A percentile compares a stretch with the other conserved stretches of the same genome.
phyloP scores from a whole-genome alignment of 176 grass and related monocot species.

The Zea luxurians region DNA sequence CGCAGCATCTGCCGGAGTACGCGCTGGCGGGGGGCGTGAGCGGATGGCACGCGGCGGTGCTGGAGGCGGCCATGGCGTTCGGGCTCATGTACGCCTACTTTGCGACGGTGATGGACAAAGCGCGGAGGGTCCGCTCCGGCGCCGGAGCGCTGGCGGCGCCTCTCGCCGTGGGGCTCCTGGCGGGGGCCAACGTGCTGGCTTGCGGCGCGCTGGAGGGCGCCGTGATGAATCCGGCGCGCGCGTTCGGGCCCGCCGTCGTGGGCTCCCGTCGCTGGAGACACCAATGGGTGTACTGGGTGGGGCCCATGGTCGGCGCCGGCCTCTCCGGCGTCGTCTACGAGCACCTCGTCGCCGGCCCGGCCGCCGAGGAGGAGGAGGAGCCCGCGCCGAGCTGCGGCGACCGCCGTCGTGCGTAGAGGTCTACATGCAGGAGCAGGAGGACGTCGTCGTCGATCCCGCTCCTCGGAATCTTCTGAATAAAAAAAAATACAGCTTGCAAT shows the following conservation, averaged over 20 bases:
- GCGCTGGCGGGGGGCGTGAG: conserved; percentile 17
- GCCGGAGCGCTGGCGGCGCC: background rate
- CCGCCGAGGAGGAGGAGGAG: background rate
- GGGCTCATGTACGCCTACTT: conserved; percentile 44
- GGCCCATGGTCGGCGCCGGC: conserved; percentile 39
- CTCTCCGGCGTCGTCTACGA: conserved; percentile 39
- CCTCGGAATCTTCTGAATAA: background rate
- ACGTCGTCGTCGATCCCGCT: no score
- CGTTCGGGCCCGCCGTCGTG: conserved; percentile 38
- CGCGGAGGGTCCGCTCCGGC: background rate
- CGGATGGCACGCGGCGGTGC: conserved; percentile 34
- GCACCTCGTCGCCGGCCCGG: conserved; percentile 28
- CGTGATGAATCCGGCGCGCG: conserved; percentile 50
- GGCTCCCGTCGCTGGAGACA: conserved; percentile 28
- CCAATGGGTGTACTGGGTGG: conserved; percentile 47
- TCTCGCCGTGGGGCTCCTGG: conserved; percentile 37
- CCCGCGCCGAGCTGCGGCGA: background rate
- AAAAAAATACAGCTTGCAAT: background rate
- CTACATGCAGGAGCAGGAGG: no score
- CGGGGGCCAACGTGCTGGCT: conserved; percentile 47
- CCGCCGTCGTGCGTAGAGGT: background rate
- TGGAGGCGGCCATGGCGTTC: conserved; percentile 54
- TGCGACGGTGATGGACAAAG: conserved; percentile 11
- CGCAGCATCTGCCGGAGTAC: conserved; percentile 7
- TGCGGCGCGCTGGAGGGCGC: conserved; percentile 45